phyloP scores from a whole-genome alignment of 2,329 filamentous ascomycete species.

The Botryosphaeria dothidea region DNA sequence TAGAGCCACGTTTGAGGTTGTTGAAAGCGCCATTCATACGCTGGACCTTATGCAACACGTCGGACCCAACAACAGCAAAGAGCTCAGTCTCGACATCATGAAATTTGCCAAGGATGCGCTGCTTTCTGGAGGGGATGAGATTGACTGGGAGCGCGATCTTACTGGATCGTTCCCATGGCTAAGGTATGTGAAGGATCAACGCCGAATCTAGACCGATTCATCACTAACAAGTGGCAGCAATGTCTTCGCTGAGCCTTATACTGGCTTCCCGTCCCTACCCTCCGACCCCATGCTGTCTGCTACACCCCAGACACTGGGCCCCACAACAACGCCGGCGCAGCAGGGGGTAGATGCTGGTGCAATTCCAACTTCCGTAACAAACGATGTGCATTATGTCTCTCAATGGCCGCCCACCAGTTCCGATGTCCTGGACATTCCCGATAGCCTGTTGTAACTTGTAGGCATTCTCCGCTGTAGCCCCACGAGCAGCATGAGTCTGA shows the following conservation, averaged over 20 bases:
- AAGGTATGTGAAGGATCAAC: neutral
- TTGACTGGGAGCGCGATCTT: neutral
- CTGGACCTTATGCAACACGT: neutral
- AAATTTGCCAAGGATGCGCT: conserved; percentile 1
- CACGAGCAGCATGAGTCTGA: too few species aligned
- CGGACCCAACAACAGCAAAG: neutral
- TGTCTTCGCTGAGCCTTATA: neutral
- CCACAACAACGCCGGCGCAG: neutral
- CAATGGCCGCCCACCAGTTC: too few species aligned
- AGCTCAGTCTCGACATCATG: neutral
- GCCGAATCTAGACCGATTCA: neutral
- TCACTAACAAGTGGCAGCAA: neutral
- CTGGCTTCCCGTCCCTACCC: neutral
- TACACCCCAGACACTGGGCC: neutral
- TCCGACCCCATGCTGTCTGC: neutral
- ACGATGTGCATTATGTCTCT: too few species aligned
- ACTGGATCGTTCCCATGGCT: neutral
- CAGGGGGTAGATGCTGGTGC: neutral
- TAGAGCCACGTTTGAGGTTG: neutral
- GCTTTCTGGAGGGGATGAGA: neutral
- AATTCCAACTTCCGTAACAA: neutral
- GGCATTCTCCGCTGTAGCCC: too few species aligned
- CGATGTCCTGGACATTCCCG: conserved; percentile 46
- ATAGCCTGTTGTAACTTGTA: conserved; percentile 37
- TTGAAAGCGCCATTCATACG: neutral